Base-by-base conservation (phyloP, 2,329 filamentous ascomycete genomes). In the Fusarium ramigenum region DNA sequence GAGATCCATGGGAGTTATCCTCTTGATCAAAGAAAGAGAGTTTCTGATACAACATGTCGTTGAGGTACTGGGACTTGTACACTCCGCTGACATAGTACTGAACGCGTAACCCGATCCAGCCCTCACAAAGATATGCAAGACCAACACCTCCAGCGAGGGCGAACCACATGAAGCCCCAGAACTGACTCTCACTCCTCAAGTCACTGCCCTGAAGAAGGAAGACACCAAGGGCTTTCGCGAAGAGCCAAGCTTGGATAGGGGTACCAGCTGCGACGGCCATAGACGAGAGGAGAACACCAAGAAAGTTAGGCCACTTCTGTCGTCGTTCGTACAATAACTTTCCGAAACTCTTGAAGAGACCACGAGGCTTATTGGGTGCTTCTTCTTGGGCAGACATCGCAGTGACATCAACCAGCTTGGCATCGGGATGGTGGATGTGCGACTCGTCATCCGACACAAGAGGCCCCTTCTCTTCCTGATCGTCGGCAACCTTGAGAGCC, bases 91-190 rank as follows among this genome's bases (percentile, higher is more conserved):
- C 61, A 3, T 36, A 49, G 7, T 70, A 65, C 9, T 77, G 73
- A 0, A 67, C 63, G 2, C 47, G 67, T 9, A 72, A 6, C 7
- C 64, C 60, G 5, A 71, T 53, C 76, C 76, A 80, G 9, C 76
- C 77, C 10, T 75, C 65, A 4, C 60, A 63, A 5, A 80, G 68
- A 56, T 79, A 82, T 1, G 76, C 69, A 15, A 82, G 42, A 0
- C 79, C 79, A 19, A 80, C 75, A 4, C 75, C 78, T 2, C 67
- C 73, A 0, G 80, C 79, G 0, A 82, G 74, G 7, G 77, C 79
- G 7, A 80, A 30, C 73, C 80, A 81, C 77, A 81, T 79, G 15
- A 80, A 53, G 1, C 76, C 78, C 80, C 79, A 81, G 32, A 81
- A 81, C 7, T 76, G 50, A 3, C 70, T 57, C 21, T 78, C 61